phyloP scores from a whole-genome alignment of 2,329 filamentous ascomycete genomes.

The Chaetomiaceae sp. region DNA sequence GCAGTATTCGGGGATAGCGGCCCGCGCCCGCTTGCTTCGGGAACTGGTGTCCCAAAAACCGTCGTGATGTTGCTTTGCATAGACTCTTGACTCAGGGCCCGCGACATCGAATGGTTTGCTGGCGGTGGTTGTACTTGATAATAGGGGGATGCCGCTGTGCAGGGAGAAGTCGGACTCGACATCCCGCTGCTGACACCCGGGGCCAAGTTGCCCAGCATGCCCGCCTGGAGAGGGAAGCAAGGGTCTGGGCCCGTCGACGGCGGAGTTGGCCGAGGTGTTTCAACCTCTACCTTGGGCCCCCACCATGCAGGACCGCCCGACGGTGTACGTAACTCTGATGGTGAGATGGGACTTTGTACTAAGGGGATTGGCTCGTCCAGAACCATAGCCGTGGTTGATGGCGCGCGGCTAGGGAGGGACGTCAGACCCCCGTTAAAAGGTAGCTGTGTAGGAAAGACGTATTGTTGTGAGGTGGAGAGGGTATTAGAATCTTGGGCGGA shows the following conservation, averaged over 20 bases:
- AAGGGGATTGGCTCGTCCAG: slow-evolving; percentile 20
- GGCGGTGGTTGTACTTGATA: slow-evolving; percentile 14
- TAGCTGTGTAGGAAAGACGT: slow-evolving; percentile 17
- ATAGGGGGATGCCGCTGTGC: slow-evolving; percentile 13
- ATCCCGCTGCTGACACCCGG: slow-evolving; percentile 5
- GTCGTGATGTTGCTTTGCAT: slow-evolving; percentile 18
- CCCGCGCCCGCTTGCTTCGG: slow-evolving; percentile 12
- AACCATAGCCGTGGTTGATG: slow-evolving; percentile 20
- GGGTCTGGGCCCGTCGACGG: slow-evolving; percentile 8
- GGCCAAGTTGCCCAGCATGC: slow-evolving; percentile 8
- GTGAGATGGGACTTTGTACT: slow-evolving; percentile 9
- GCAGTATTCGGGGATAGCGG: slow-evolving; percentile 14
- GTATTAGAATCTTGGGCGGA: slow-evolving; percentile 10
- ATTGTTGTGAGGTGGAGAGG: slow-evolving; percentile 16
- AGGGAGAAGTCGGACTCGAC: slow-evolving; percentile 20
- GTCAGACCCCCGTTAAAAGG: slow-evolving; percentile 10
- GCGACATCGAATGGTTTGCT: slow-evolving; percentile 15
- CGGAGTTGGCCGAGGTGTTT: slow-evolving; percentile 15
- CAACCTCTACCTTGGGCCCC: slow-evolving; percentile 13
- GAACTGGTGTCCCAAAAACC: slow-evolving; percentile 13
- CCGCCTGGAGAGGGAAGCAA: slow-evolving; percentile 17
- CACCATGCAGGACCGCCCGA: slow-evolving; percentile 20
- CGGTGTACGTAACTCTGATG: slow-evolving; percentile 5
- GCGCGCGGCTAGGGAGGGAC: slow-evolving; percentile 1
- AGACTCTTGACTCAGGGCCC: slow-evolving; percentile 23